Evolutionary conservation across 73 alveolate species (phyloP), one percentile per base, ranked within the genome.

Genomic region (Blepharisma stoltei): DNA sequence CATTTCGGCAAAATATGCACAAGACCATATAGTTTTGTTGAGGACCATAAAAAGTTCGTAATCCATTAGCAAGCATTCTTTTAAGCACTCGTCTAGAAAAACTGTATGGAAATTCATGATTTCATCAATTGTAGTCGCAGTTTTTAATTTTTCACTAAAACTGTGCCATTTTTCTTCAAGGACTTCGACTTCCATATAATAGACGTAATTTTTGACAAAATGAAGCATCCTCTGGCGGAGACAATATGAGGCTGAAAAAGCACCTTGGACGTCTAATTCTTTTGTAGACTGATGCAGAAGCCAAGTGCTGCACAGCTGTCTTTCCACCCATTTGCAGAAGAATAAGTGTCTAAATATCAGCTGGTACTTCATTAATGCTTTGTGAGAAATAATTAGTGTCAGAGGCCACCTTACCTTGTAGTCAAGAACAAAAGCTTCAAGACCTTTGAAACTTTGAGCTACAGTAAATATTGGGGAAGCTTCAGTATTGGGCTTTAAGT

Each of bases 151-250:
- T 78, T 86, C 84, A 27, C 81, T 76, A 68, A 94, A 82, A 54
- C 77, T 78, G 66, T 89, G 88, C 84, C 81, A 91, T 67, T 91
- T 89, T 3, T 94, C 96, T 23, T 92, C 97, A 21, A 90, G 90
- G 38, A 92, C 98, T 86, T 95, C 99, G 77, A 94, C 93, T 32
- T 93, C 90, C 83, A 89, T 90, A 83, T 91, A 95, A 87, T 95
- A 95, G 43, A 95, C 86, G 76, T 94, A 85, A 78, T 95, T 95
- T 78, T 94, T 88, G 67, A 94, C 88, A 82, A 95, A 95, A 86
- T 93, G 94, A 43, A 90, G 86, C 99, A 95, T 95, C 32, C 97
- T 83, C 71, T 94, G 98, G 55, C 99, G 83, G 44, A 93, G 55
- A 7, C 88, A 81, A 78, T 86, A 93, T 54, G 93, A 83, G 73